A percentile compares a stretch with the other conserved stretches of the same genome.
phyloP scores from a whole-genome alignment of 192 early-diverging fungal genomes.

The Backusella parvicylindrica region DNA sequence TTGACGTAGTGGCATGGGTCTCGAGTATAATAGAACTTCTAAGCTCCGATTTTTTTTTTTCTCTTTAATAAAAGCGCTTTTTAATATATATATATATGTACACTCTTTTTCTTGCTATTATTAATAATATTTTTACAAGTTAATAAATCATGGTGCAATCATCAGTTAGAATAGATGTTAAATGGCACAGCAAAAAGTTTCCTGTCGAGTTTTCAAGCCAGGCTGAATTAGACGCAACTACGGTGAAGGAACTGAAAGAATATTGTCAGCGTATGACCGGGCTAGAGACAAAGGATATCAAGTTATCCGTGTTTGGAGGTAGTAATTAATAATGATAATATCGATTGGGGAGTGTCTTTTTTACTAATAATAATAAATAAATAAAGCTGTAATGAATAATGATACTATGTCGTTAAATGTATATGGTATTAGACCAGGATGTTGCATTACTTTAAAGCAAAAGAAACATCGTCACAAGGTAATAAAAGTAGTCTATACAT shows the following conservation, averaged over 20 bases:
- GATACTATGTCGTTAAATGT: background rate
- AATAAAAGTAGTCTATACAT: too few species aligned
- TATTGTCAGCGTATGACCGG: slow-evolving; percentile 1
- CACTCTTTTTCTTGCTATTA: background rate
- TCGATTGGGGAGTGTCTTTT: too few species aligned
- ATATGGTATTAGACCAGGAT: background rate
- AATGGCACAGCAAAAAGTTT: slow-evolving; percentile 4
- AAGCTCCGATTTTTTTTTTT: background rate
- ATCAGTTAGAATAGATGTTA: background rate
- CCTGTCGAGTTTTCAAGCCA: slow-evolving; percentile 3
- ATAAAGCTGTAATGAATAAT: background rate
- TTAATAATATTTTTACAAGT: background rate
- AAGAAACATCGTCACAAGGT: background rate
- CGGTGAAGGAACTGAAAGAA: slow-evolving; percentile 1
- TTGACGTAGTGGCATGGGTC: background rate
- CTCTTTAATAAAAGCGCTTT: background rate
- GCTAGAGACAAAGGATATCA: background rate
- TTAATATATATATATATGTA: background rate
- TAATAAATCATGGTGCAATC: background rate
- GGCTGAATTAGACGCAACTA: background rate
- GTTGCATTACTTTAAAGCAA: background rate
- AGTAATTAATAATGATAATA: background rate
- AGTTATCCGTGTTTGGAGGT: slow-evolving; percentile 2
- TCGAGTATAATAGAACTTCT: background rate
- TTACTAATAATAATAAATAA: background rate